A percentile compares a stretch with the other conserved stretches of the same genome.
These are phyloP conservation scores for Blastobotrys attinorum DNA, from an alignment of 805 yeast species.

Conservation along the genomic window DNA sequence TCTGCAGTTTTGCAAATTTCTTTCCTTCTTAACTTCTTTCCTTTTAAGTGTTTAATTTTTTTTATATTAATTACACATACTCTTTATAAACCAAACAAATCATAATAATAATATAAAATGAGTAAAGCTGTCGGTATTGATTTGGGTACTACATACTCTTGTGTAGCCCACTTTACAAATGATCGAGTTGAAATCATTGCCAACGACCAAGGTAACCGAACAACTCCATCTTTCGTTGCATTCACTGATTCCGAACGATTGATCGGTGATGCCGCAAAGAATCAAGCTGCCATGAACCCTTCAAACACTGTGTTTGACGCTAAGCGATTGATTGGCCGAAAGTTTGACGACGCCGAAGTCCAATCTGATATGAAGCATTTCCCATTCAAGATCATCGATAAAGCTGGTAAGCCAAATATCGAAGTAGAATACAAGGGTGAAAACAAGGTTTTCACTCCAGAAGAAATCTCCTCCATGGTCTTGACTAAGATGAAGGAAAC, in stretches of 20 bases:
- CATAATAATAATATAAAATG: not conserved
- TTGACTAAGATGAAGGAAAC: conserved; percentile 87
- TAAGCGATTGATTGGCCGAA: conserved; percentile 86
- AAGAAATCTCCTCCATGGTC: conserved; percentile 91
- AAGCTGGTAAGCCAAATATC: conserved; percentile 79
- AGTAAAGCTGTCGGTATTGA: conserved; percentile 61
- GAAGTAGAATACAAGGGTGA: conserved; percentile 87
- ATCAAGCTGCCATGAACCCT: conserved; percentile 97
- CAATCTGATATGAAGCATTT: conserved; percentile 75
- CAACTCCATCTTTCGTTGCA: conserved; percentile 94
- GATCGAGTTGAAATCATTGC: conserved; percentile 93
- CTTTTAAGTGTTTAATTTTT: not conserved
- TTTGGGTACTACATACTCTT: conserved; percentile 95
- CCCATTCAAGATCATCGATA: conserved; percentile 75
- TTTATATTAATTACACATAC: not conserved
- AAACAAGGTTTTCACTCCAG: conserved; percentile 80
- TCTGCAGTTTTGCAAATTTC: not conserved
- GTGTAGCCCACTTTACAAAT: conserved; percentile 83
- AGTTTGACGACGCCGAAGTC: conserved; percentile 72
- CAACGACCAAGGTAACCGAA: conserved; percentile 97
- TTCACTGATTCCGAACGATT: conserved; percentile 93
- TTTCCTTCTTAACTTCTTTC: not conserved
- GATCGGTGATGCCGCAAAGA: conserved; percentile 97
- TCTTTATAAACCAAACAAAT: not conserved
- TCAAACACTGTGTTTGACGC: conserved; percentile 90